Evolutionary conservation across 768 basidiomycete species (phyloP).

Genomic region (Lyophyllum shimeji): DNA sequence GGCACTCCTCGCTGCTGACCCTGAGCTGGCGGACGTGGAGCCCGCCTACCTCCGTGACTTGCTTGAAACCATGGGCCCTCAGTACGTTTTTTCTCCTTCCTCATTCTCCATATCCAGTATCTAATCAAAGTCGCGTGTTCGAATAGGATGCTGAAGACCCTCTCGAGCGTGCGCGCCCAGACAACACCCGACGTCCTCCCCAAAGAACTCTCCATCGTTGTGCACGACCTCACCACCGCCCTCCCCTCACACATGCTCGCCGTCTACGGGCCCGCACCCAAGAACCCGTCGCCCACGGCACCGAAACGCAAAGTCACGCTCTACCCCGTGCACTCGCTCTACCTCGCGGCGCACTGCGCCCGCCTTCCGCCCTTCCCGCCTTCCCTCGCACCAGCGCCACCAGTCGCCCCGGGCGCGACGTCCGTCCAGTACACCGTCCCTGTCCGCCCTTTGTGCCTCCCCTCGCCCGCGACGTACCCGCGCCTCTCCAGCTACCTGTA

Average conservation of each 20-base stretch:
- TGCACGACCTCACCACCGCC: conserved; percentile 31
- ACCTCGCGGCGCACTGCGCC: conserved; percentile 70
- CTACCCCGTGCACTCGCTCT: conserved; percentile 67
- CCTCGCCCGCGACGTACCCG: conserved; percentile 61
- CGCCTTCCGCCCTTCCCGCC: conserved; percentile 57
- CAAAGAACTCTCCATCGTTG: conserved; percentile 39
- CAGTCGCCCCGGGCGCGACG: background rate
- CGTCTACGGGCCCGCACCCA: conserved; percentile 27
- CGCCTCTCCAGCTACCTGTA: conserved; percentile 66
- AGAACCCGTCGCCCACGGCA: conserved; percentile 5
- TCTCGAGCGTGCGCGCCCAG: conserved; percentile 34
- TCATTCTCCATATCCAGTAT: background rate
- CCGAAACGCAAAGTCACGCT: conserved; percentile 40
- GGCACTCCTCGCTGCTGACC: conserved; percentile 48
- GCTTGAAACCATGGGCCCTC: conserved; percentile 42
- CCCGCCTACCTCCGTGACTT: conserved; percentile 53
- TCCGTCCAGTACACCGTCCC: conserved; percentile 39
- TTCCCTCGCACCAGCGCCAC: conserved; percentile 11
- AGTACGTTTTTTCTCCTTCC: conserved; percentile 30
- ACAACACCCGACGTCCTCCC: conserved; percentile 34
- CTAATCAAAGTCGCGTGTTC: conserved; percentile 3
- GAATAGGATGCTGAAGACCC: conserved; percentile 38
- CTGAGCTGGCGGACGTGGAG: conserved; percentile 45
- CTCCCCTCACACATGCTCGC: conserved; percentile 58
- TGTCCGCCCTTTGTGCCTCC: conserved; percentile 61